Conservation (phyloP, 805 yeast genomes). For the Soucietia sequanensis region DNA sequence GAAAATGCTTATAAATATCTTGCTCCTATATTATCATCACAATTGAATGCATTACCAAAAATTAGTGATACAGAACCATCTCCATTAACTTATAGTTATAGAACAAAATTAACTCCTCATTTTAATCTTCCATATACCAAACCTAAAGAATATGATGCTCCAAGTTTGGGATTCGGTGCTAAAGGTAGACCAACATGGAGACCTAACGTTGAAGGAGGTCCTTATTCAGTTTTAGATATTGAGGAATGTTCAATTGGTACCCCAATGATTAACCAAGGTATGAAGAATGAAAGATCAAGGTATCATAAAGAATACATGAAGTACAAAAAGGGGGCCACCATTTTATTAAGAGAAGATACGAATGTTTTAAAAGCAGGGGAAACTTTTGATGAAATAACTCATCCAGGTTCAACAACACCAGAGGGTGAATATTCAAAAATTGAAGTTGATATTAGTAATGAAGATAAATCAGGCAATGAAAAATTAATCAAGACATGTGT, state of each 20-base stretch:
- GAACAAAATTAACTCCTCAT: constrained; percentile 96
- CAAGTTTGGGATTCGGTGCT: constrained; percentile 86
- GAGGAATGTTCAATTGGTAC: constrained; percentile 95
- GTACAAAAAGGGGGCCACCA: constrained; percentile 79
- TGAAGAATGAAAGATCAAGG: constrained; percentile 62
- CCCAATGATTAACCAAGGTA: constrained; percentile 66
- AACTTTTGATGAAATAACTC: constrained; percentile 11
- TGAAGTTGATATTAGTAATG: constrained; percentile 19
- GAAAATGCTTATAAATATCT: constrained; percentile 77
- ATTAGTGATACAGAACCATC: constrained; percentile 68
- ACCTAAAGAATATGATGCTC: constrained; percentile 41
- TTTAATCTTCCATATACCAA: constrained; percentile 71
- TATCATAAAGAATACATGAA: constrained; percentile 48
- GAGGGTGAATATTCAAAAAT: constrained; percentile 30
- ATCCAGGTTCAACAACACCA: constrained; percentile 46
- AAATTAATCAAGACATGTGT: constrained; percentile 65
- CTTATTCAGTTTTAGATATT: constrained; percentile 71
- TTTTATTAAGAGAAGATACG: constrained; percentile 79
- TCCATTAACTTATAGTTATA: constrained; percentile 72
- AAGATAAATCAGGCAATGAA: constrained; percentile 21
- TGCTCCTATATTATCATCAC: constrained; percentile 53
- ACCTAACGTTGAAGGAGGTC: constrained; percentile 52
- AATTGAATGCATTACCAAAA: constrained; percentile 49
- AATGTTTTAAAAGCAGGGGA: constrained; percentile 30
- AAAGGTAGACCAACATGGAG: constrained; percentile 80